Percentiles rank a stretch among this genome's conserved stretches.
Evolutionary conservation across 345 rosid species (phyloP).

Genomic region (Ceriops tagal): DNA sequence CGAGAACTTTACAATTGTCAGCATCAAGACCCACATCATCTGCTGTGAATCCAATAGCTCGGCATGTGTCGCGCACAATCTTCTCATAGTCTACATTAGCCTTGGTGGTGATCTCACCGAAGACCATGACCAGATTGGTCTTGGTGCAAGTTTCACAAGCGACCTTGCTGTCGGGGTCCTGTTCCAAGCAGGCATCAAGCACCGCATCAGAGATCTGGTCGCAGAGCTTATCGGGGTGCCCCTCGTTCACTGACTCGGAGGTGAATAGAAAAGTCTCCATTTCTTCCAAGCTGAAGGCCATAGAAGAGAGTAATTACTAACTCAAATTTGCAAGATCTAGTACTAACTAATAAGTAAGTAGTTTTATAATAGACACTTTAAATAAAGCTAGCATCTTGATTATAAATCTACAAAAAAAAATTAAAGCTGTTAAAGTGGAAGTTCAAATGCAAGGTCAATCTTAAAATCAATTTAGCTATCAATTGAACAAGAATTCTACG

Average conservation of each 20-base stretch:
- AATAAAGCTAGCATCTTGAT: too few relatives aligned
- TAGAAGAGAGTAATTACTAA: too few relatives aligned
- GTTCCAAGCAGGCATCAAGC: slow-evolving; percentile 16
- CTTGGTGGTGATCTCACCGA: slow-evolving; percentile 21
- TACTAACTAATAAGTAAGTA: too few relatives aligned
- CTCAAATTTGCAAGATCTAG: too few relatives aligned
- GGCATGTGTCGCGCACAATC: slow-evolving; percentile 19
- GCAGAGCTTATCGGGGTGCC: slow-evolving; percentile 21
- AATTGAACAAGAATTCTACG: too few relatives aligned
- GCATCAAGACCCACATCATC: slow-evolving; percentile 22
- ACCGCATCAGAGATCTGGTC: slow-evolving; percentile 19
- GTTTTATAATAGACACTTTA: too few relatives aligned
- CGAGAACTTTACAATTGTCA: slow-evolving; percentile 15
- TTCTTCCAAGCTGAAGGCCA: background rate
- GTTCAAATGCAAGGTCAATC: too few relatives aligned
- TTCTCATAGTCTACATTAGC: slow-evolving; percentile 16
- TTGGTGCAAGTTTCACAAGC: slow-evolving; percentile 21
- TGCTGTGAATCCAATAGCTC: slow-evolving; percentile 14
- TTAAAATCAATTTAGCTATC: too few relatives aligned
- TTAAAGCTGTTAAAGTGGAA: too few relatives aligned
- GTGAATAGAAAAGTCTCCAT: slow-evolving; percentile 19
- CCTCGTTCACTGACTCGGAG: slow-evolving; percentile 15
- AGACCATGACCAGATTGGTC: slow-evolving; percentile 23
- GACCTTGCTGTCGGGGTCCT: slow-evolving; percentile 19
- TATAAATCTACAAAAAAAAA: too few relatives aligned